Base-by-base conservation (phyloP, 805 yeast species). In the Nakazawaea wickerhamii region DNA sequence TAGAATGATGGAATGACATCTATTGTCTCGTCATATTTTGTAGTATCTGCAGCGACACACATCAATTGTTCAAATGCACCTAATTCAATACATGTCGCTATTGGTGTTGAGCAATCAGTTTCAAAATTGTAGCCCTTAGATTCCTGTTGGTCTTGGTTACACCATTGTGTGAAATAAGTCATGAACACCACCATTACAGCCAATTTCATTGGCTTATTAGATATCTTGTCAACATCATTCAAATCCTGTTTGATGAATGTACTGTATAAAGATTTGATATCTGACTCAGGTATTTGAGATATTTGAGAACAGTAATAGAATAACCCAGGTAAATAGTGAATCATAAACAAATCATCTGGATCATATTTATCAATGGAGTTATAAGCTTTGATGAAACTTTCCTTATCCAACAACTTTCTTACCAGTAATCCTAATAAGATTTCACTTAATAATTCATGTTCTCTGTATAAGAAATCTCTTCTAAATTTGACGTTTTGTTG, bases 11-110 rank as follows among this genome's bases (percentile, higher is more conserved):
- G 72, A 48, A 68, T 60, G 40, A 69, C 72, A 26, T 64, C 61
- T 18, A 58, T 58, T 36, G 55, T 54, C 15, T 53, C 55, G 3
- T 71, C 63, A 6, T 61, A 46, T 0, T 61, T 55, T 2, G 71
- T 61, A 0, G 84, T 71, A 41, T 80, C 88, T 1, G 88, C 81
- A 2, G 82, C 59, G 32, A 75, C 63, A 17, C 77, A 71, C 51
- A 85, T 62, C 18, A 85, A 58, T 52, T 79, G 83, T 55, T 85
- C 93, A 49, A 84, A 61, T 0, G 86, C 86, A 30, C 91, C 93
- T 23, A 73, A 64, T 38, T 76, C 75, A 7, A 83, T 77, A 14
- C 77, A 70, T 38, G 63, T 58, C 28, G 74, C 74, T 64, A 83
- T 71, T 44, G 86, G 85, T 23, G 67, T 67, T 47, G 81, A 74